phyloP scores from a whole-genome alignment of 1,139 yeast genomes.

The Debaryomycetaceae sp. region DNA sequence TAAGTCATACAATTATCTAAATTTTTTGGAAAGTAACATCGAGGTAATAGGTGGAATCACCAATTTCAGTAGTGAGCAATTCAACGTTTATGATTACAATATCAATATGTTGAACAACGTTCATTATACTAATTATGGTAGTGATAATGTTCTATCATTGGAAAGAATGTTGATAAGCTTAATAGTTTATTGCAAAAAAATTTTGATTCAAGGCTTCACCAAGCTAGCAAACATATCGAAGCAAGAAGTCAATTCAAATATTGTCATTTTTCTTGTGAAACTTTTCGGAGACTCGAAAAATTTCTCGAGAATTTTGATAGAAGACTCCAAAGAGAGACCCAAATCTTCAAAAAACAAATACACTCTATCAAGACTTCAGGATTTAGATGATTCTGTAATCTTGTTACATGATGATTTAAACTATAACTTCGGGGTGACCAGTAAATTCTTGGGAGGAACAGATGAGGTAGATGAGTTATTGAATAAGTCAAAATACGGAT shows the following conservation, averaged over 20 bases:
- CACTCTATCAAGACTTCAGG: conserved; percentile 15
- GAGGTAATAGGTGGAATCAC: conserved; percentile 36
- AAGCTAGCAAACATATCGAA: conserved; percentile 29
- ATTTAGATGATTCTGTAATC: conserved; percentile 19
- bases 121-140: conserved; percentile 24
- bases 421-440: conserved; percentile 39
- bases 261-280: conserved; percentile 37
- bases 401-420: conserved; percentile 33
- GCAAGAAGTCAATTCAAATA: conserved; percentile 39
- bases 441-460: conserved; percentile 24
- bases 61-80: conserved; percentile 22
- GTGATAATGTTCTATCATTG: conserved; percentile 18
- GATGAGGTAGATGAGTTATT: conserved; percentile 24
- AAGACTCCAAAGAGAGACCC: conserved; percentile 18
- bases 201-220: conserved; percentile 30
- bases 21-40: conserved; percentile 38
- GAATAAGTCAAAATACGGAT: conserved; percentile 10
- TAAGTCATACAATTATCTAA: conserved; percentile 41
- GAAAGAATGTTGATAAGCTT: conserved; percentile 30
- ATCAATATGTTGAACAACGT: conserved; percentile 30
- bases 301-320: conserved; percentile 23
- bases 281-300: conserved; percentile 38
- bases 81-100: conserved; percentile 30
- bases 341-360: conserved; percentile 21
- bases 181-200: conserved; percentile 33